Evolutionary conservation across 306 rosid genomes (phyloP).

Genomic region (Malus orientalis): DNA sequence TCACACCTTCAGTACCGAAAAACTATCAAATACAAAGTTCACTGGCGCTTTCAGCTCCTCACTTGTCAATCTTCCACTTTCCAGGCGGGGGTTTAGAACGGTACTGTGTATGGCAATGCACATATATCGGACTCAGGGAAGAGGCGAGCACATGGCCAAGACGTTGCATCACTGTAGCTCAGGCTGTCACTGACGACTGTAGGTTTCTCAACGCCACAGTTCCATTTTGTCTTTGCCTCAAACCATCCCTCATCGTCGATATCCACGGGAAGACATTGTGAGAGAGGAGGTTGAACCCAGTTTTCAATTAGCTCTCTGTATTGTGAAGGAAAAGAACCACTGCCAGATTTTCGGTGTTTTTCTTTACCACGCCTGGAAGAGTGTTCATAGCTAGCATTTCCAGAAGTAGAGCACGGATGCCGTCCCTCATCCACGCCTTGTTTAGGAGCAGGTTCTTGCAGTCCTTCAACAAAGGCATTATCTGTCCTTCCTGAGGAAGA

Average conservation of each 20-base stretch:
- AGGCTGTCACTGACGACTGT: background rate
- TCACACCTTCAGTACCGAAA: background rate
- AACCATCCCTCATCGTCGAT: conserved; percentile 11
- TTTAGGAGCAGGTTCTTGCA: background rate
- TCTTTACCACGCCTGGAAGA: conserved; percentile 1
- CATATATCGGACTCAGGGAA: conserved; percentile 10
- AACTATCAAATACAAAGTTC: background rate
- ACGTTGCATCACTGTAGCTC: background rate
- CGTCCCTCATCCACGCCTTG: conserved; percentile 2
- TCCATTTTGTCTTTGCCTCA: background rate
- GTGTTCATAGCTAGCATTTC: conserved; percentile 1
- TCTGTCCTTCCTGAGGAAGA: conserved; percentile 1
- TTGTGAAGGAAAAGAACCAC: background rate
- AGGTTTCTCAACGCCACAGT: background rate
- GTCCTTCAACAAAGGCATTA: background rate
- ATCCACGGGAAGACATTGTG: background rate
- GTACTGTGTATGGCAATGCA: conserved; percentile 16
- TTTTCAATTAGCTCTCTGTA: conserved; percentile 11
- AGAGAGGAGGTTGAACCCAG: conserved; percentile 11
- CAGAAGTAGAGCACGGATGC: conserved; percentile 6
- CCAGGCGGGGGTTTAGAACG: background rate
- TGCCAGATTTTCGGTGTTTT: background rate
- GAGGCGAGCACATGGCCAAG: conserved; percentile 6
- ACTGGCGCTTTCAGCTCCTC: conserved; percentile 12
- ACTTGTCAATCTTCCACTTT: conserved; percentile 3